phyloP scores from a whole-genome alignment of 2,329 filamentous ascomycete genomes.

The Paradendryphiella salina region DNA sequence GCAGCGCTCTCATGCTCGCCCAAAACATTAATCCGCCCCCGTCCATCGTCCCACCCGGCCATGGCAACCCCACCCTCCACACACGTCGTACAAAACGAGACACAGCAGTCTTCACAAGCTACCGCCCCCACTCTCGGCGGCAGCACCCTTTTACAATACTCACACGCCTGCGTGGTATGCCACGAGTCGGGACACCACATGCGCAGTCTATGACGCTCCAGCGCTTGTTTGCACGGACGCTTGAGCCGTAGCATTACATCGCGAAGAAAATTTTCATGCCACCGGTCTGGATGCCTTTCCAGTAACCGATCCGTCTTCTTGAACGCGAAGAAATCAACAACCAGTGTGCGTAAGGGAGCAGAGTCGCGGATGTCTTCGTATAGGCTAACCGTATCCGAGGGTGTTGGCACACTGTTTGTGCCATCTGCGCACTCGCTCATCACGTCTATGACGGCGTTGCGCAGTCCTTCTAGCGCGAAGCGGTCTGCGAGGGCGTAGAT shows the following conservation, averaged over 20 bases:
- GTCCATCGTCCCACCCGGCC: conserved; percentile 39
- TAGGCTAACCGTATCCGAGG: conserved; percentile 53
- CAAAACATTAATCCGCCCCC: conserved; percentile 12
- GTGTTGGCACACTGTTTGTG: conserved; percentile 56
- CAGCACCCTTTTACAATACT: conserved; percentile 44
- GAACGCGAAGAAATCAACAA: conserved; percentile 57
- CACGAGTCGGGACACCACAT: conserved; percentile 48
- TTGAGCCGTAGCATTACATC: conserved; percentile 54
- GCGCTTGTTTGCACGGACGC: conserved; percentile 48
- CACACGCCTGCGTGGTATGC: conserved; percentile 44
- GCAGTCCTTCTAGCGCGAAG: conserved; percentile 51
- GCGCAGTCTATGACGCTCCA: conserved; percentile 48
- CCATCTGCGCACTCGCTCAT: conserved; percentile 52
- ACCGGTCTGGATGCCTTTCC: conserved; percentile 52
- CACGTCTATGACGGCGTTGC: conserved; percentile 51
- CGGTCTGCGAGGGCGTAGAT: conserved; percentile 54
- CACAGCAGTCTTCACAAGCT: conserved; percentile 48
- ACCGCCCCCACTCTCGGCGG: conserved; percentile 46
- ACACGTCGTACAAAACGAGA: conserved; percentile 49
- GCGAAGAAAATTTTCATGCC: conserved; percentile 54
- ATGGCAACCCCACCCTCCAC: conserved; percentile 39
- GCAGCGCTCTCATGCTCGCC: conserved; percentile 17
- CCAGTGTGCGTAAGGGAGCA: conserved; percentile 47
- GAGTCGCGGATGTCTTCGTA: conserved; percentile 51
- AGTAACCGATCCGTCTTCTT: conserved; percentile 57